phyloP scores from a whole-genome alignment of 768 basidiomycete species.

The Kwoniella botswanensis region DNA sequence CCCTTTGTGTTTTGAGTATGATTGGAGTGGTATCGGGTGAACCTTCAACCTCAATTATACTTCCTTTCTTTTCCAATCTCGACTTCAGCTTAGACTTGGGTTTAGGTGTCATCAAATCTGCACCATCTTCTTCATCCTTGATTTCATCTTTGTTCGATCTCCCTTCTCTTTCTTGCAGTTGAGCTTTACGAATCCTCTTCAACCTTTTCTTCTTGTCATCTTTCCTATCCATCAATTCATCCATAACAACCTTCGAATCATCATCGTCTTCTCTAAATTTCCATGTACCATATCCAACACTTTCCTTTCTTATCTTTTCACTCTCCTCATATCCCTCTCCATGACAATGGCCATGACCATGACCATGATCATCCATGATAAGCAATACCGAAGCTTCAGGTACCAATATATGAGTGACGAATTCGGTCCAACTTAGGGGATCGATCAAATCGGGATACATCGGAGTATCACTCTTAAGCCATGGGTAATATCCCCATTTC shows the following conservation, averaged over 20 bases:
- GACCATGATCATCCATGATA: constrained; percentile 74
- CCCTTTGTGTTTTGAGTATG: background rate
- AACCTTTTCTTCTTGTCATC: constrained; percentile 16
- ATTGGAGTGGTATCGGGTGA: background rate
- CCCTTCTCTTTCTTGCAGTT: background rate
- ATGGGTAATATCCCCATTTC: constrained; percentile 27
- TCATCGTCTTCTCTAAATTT: constrained; percentile 74
- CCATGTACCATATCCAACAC: constrained; percentile 79
- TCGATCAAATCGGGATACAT: constrained; percentile 7
- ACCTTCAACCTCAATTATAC: background rate
- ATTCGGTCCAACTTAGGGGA: constrained; percentile 73
- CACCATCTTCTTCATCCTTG: constrained; percentile 3
- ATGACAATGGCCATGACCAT: constrained; percentile 56
- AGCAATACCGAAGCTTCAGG: constrained; percentile 83
- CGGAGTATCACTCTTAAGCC: constrained; percentile 1
- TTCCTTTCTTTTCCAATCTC: background rate
- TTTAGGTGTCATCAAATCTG: background rate
- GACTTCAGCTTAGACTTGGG: background rate
- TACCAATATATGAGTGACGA: constrained; percentile 81
- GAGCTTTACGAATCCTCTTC: background rate
- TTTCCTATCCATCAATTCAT: background rate
- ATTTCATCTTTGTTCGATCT: background rate
- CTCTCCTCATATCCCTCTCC: constrained; percentile 26
- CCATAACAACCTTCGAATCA: background rate
- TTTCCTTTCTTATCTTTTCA: constrained; percentile 67